phyloP scores from a whole-genome alignment of 345 rosid genomes.

The Cochlearia excelsa region DNA sequence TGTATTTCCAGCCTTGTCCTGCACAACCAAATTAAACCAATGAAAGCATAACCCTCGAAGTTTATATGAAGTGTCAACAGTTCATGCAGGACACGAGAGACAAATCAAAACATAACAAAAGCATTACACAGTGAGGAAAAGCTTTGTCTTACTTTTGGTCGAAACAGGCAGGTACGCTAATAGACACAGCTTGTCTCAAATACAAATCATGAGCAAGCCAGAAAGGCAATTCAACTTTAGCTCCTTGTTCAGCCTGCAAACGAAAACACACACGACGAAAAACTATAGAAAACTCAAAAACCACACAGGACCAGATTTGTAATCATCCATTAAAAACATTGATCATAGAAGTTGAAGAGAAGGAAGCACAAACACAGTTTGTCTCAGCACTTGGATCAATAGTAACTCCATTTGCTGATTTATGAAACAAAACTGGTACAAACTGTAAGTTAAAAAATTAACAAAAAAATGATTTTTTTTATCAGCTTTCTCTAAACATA shows the following conservation, averaged over 20 bases:
- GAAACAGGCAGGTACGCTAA: constrained; percentile 65
- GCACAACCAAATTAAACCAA: constrained; percentile 12
- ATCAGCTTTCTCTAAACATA: background rate
- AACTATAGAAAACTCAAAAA: background rate
- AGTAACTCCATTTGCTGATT: constrained; percentile 47
- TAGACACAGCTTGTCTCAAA: constrained; percentile 62
- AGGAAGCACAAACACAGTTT: constrained; percentile 46
- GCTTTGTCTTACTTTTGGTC: constrained; percentile 51
- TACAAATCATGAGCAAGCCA: constrained; percentile 82
- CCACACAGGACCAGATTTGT: background rate
- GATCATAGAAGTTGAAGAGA: background rate
- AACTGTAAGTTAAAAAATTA: constrained; percentile 35
- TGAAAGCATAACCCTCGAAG: background rate
- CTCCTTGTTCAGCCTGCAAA: constrained; percentile 66
- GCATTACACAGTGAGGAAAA: too few relatives aligned
- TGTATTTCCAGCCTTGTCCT: constrained; percentile 84
- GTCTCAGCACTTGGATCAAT: constrained; percentile 74
- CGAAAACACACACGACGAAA: background rate
- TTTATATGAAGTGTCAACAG: background rate
- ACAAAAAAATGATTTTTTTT: background rate
- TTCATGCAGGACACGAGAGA: background rate
- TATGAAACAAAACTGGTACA: constrained; percentile 28
- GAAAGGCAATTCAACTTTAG: constrained; percentile 61
- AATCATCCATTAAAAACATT: background rate
- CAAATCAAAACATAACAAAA: too few relatives aligned